Evolutionary conservation across 1,139 yeast genomes (phyloP), one percentile per base, ranked within the genome.

Genomic region (Yarrowia galli): DNA sequence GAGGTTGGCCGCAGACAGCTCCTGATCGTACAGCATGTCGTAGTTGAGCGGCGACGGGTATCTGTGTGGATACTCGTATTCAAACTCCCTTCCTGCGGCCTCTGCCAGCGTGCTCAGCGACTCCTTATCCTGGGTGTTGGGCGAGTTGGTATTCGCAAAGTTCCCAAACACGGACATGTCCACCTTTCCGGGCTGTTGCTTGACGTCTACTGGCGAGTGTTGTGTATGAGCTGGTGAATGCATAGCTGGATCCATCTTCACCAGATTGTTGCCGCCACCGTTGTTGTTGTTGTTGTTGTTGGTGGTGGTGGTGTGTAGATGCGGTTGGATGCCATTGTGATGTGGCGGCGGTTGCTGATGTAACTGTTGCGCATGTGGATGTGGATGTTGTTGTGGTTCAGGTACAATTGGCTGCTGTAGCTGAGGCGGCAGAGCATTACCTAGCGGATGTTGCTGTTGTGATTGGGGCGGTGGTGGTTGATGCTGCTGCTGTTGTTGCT

Each of bases 21-120:
- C 66, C n/a, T 61, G 66, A 28, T 61, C 66, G 35, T 61, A 61
- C 18, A 61, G 45, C 46, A 61, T 38, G 25, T 61, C 66, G 38
- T 61, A 61, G 36, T 48, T 48, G 28, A 61, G 45, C 3, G 66
- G 66, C 3, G 66, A 61, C 25, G 66, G 66, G 56, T 61, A 61
- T 46, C 66, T 35, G 25, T 46, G 66, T 1, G 66, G 66, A 13
- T 46, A 46, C 46, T 61, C 66, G 54, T 48, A 45, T 9, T 61
- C 66, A 23, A 46, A 61, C 46, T 61, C 75, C 91, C 97, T 74
- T 87, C 92, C 71, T 91, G 85, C 70, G 89, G 84, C 76, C 83
- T 86, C 73, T 84, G 86, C 67, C 43, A 61, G 56, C 12, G 66
- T 61, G 9, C 46, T 36, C 10, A 61, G 56, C 22, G 56, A 46